These are phyloP conservation scores for Hypoxylon sp. DNA, from an alignment of 2,329 filamentous ascomycete species.

Conservation along the genomic window DNA sequence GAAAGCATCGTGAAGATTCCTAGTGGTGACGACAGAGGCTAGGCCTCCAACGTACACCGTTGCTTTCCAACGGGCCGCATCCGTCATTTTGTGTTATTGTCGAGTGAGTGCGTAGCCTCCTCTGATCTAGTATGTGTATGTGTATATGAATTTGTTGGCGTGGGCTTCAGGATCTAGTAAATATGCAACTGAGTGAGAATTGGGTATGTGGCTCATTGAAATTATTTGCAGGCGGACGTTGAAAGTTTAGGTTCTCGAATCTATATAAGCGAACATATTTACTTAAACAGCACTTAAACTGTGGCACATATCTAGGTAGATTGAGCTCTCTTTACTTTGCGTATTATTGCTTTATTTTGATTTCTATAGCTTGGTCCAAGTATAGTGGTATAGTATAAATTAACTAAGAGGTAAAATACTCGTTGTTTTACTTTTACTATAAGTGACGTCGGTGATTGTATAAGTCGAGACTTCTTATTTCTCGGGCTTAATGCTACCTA, in stretches of 20 bases:
- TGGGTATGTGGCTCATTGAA: conserved; percentile 28
- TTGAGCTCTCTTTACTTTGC: background rate
- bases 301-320: background rate
- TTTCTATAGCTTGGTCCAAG: background rate
- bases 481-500: background rate
- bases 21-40: conserved; percentile 80
- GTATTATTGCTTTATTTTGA: background rate
- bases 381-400: background rate
- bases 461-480: background rate
- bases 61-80: conserved; percentile 86
- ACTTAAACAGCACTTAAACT: conserved; percentile 8
- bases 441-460: background rate
- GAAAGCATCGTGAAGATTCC: conserved; percentile 89
- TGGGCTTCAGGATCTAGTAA: conserved; percentile 21
- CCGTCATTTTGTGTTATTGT: conserved; percentile 78
- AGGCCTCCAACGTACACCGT: conserved; percentile 95
- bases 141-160: conserved; percentile 28
- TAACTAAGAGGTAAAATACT: background rate
- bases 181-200: conserved; percentile 29
- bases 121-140: conserved; percentile 16
- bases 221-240: conserved; percentile 3
- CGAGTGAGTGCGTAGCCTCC: background rate
- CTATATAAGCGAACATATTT: conserved; percentile 24
- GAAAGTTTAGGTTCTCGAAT: conserved; percentile 4
- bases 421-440: background rate